Percentiles rank a stretch among this genome's conserved stretches.
Evolutionary conservation across 2,329 filamentous ascomycete species (phyloP).

Genomic region (Dendrostoma leiphaemia): DNA sequence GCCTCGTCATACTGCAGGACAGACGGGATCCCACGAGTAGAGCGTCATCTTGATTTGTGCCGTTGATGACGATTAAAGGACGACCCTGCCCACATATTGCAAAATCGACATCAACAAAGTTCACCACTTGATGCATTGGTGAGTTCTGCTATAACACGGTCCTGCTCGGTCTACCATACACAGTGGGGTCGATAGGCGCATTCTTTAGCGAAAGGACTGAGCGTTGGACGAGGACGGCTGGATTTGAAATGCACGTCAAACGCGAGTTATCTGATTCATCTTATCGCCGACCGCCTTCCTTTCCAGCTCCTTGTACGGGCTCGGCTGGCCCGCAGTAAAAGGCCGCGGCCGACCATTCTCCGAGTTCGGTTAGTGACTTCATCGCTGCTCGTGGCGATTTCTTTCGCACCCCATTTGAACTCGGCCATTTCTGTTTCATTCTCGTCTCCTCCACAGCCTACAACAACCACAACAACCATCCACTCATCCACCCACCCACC

Average conservation of each 20-base stretch:
- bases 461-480: neutral
- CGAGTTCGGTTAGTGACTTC: constrained; percentile 29
- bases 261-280: constrained; percentile 14
- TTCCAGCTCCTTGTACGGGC: neutral
- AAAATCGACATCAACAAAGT: no score
- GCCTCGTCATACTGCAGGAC: no score
- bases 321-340: constrained; percentile 2
- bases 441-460: neutral
- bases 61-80: no score
- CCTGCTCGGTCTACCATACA: no score
- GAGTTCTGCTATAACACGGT: no score
- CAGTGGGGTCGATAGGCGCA: neutral
- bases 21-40: no score
- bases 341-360: constrained; percentile 16
- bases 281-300: constrained; percentile 13
- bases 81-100: no score
- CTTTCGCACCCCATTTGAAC: neutral
- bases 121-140: no score
- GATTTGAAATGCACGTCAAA: constrained; percentile 9
- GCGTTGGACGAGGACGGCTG: neutral
- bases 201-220: neutral
- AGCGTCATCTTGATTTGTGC: constrained; percentile 1
- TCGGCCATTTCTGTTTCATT: neutral
- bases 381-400: constrained; percentile 9
- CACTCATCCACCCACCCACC: neutral